A percentile compares a stretch with the other conserved stretches of the same genome.
These are phyloP conservation scores for Seminavis robusta DNA, from an alignment of 108 stramenopile genomes.

Conservation along the genomic window DNA sequence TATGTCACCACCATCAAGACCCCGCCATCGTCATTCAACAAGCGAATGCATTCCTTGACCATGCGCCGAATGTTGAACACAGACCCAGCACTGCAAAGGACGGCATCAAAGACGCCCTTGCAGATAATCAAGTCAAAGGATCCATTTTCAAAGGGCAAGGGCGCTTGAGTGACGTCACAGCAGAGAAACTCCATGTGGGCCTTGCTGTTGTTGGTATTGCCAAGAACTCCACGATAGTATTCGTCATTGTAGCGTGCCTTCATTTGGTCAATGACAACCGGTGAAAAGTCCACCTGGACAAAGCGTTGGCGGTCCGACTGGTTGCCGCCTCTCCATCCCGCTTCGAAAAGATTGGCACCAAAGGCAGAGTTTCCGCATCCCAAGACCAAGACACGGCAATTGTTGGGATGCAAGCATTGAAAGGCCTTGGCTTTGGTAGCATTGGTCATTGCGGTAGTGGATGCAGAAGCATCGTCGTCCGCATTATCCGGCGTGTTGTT, in stretches of 20 bases:
- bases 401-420: conserved; percentile 28
- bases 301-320: conserved; percentile 22
- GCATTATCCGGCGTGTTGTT: background rate
- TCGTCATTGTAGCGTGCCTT: conserved; percentile 39
- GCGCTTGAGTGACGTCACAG: conserved; percentile 63
- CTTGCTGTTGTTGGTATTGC: conserved; percentile 2
- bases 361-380: conserved; percentile 59
- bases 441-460: background rate
- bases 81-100: conserved; percentile 58
- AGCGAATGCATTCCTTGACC: conserved; percentile 56
- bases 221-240: conserved; percentile 13
- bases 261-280: conserved; percentile 70
- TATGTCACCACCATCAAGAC: conserved; percentile 62
- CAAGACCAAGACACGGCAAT: conserved; percentile 31
- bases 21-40: conserved; percentile 57
- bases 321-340: conserved; percentile 56
- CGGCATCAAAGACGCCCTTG: conserved; percentile 79
- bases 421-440: background rate
- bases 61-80: conserved; percentile 27
- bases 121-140: conserved; percentile 81
- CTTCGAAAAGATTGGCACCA: conserved; percentile 56
- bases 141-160: conserved; percentile 54
- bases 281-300: conserved; percentile 70
- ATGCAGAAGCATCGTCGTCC: background rate
- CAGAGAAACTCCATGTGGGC: conserved; percentile 60